Base-by-base conservation (phyloP, 805 yeast species). In the Ogataea nitratoaversa region DNA sequence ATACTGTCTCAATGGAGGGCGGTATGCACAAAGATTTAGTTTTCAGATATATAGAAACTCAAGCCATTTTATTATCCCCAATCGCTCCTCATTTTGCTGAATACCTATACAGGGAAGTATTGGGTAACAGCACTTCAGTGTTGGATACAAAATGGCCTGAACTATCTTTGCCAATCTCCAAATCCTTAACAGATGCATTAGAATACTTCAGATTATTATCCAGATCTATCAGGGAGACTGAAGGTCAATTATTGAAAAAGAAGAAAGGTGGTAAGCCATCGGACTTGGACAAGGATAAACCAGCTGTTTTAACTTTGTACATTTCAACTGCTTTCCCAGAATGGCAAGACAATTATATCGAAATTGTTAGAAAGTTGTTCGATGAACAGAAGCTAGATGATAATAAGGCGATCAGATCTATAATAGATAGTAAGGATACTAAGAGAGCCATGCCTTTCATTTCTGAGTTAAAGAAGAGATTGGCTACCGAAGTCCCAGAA, bases 371-470 rank as follows among this genome's bases (percentile, higher is more conserved):
- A 54, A 80, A 81, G 52, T 72, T 86, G 50, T 84, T 85, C 51
- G 89, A 79, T 53, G 64, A 61, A 34, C 81, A 78, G 28, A 65
- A 76, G 22, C 70, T 84, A 56, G 70, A 79, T 49, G 91, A 84
- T 61, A 82, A 74, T 67, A 74, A 72, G 56, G 68, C 67, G 42
- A 69, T 84, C 53, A 82, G 75, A 62, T 75, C 78, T 51, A 77
- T 70, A 59, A 79, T 84, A 45, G 68, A 70, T 22, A 86, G 86
- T 50, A 82, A 81, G 63, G 98, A 93, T 57, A 86, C 90, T 85
- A 93, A 93, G 76, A 83, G 95, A 54, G 97, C 96, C 44, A 93
- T 93, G 98, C 98, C 98, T 44, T 91, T 90, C 64, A 89, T 93
- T 46, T 82, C 91, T 49, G 70, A 78, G 53, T 71, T 93, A 63